A percentile compares a stretch with the other conserved stretches of the same genome.
These are phyloP conservation scores for Blastobotrys proliferans DNA, from an alignment of 1,139 yeast species.

Conservation along the genomic window DNA sequence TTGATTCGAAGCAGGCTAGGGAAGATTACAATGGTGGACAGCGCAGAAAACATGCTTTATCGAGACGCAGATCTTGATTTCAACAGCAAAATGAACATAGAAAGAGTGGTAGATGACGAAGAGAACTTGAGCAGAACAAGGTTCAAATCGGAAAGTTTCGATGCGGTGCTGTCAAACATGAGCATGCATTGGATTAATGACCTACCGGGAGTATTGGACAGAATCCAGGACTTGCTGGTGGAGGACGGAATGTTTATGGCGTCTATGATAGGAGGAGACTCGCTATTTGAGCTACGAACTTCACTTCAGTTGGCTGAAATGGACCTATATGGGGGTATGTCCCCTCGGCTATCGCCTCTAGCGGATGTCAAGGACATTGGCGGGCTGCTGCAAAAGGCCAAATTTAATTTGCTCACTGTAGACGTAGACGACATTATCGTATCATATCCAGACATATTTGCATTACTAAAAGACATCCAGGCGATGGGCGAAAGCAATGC, in stretches of 20 bases:
- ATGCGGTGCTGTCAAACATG: constrained; percentile 70
- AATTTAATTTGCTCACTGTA: constrained; percentile 73
- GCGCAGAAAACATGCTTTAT: constrained; percentile 49
- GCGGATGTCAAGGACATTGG: constrained; percentile 79
- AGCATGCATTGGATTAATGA: constrained; percentile 86
- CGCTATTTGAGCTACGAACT: constrained; percentile 74
- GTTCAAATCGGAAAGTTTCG: constrained; percentile 43
- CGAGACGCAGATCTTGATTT: constrained; percentile 45
- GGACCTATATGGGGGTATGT: constrained; percentile 73
- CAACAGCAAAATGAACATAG: constrained; percentile 44
- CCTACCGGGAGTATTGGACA: constrained; percentile 57
- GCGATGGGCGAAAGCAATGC: constrained; percentile 86
- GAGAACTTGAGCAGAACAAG: constrained; percentile 38
- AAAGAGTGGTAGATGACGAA: constrained; percentile 60
- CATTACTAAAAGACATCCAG: constrained; percentile 67
- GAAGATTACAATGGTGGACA: constrained; percentile 64
- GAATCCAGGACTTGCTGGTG: constrained; percentile 57
- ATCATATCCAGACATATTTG: constrained; percentile 70
- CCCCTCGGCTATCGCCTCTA: constrained; percentile 77
- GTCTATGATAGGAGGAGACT: constrained; percentile 81
- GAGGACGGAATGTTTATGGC: constrained; percentile 86
- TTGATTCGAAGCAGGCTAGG: constrained; percentile 51
- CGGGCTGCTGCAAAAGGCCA: constrained; percentile 64
- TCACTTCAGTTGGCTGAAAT: constrained; percentile 77
- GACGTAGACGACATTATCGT: constrained; percentile 83